Evolutionary conservation across 164 flowering plant species (phyloP), one percentile per base, ranked within the genome.

Genomic region (Macadamia integrifolia): DNA sequence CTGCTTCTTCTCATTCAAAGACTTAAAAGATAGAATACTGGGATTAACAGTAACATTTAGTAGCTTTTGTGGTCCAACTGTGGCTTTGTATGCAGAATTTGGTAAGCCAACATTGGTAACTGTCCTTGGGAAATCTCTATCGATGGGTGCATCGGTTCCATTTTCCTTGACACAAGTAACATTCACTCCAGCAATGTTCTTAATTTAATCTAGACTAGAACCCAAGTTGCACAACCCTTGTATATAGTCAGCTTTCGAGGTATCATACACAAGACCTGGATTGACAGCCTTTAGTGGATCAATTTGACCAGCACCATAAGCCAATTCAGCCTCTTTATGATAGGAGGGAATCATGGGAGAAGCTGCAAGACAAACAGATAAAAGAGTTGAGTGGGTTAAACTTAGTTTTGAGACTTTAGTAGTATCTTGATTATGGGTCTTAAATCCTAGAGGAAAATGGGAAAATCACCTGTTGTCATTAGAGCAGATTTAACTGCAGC

Each of bases 91-190:
- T 23, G 66, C 73, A 0, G 76, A 70, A 12, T 60, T 66, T n/a
- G 70, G 57, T n/a, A 3, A 12, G 13, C 80, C 80, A 12, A 77
- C 80, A 62, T 77, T 74, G 0, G 66, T 77, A 5, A 68, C 80
- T 29, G 73, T 77, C 53, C 80, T 68, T 0, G 58, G 31, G 32
- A 77, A 71, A 1, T 2, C 17, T 23, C 23, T 23, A 6, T 65
- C 52, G n/a, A 67, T 66, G 3, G 71, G 18, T 10, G 5, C 3
- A 35, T 23, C 23, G 23, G 40, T 2, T 35, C 5, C 5, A 5
- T 2, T 2, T 35, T 35, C 40, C 40, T 2, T 2, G 5, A 2
- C 40, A 35, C 40, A 35, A 2, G 40, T 35, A 5, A 35, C 40
- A 35, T 35, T 5, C 40, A 2, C 40, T 35, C 40, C 40, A 35